phyloP scores from a whole-genome alignment of 108 stramenopile genomes.

The Epipyxis sp. region DNA sequence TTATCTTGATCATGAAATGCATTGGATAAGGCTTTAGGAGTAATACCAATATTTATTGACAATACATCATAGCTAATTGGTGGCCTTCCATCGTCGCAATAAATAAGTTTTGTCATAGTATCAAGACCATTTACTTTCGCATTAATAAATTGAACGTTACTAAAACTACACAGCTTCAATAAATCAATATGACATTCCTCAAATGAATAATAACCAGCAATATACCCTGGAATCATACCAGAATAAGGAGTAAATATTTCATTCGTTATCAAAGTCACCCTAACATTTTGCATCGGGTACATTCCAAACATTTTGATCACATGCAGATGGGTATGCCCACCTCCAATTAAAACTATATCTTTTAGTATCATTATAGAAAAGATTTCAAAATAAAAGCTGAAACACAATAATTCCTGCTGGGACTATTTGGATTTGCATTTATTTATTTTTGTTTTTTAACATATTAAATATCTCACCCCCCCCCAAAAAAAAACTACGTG shows the following conservation, averaged over 20 bases:
- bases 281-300: conserved; percentile 59
- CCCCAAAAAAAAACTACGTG: no score
- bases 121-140: conserved; percentile 55
- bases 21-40: conserved; percentile 34
- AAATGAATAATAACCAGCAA: conserved; percentile 68
- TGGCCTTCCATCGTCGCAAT: conserved; percentile 53
- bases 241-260: conserved; percentile 78
- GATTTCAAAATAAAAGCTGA: no score
- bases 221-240: conserved; percentile 95
- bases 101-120: conserved; percentile 31
- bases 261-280: conserved; percentile 77
- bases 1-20: no score
- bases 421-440: no score
- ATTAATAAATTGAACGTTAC: conserved; percentile 54
- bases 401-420: no score
- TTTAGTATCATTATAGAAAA: conserved; percentile 33
- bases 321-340: conserved; percentile 91
- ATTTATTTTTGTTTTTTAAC: no score
- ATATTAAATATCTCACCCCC: no score
- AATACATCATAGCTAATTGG: conserved; percentile 63
- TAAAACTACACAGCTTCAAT: conserved; percentile 51
- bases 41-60: conserved; percentile 66
- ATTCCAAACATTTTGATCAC: conserved; percentile 77
- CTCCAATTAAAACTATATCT: conserved; percentile 84
- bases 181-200: conserved; percentile 75